Percentiles rank a stretch among this genome's conserved stretches.
Conservation (phyloP, 169 alveolate genomes). For the Toxoplasma gondii region DNA sequence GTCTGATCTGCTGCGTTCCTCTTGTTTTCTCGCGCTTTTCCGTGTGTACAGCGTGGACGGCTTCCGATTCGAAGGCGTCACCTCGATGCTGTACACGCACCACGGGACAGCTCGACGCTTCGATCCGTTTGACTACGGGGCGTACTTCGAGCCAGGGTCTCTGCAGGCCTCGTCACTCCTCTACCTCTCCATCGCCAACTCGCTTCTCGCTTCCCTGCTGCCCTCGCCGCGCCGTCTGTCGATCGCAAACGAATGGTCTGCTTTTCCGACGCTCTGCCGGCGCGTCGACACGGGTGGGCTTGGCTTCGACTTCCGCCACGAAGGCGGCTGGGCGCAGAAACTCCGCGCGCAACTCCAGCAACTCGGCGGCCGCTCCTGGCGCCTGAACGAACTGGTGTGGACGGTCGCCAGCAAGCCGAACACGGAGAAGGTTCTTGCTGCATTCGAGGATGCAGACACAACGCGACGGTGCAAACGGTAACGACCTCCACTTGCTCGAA, state of each 20-base stretch:
- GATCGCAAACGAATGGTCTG: slow-evolving; percentile 92
- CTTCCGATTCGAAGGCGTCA: slow-evolving; percentile 91
- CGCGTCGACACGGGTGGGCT: slow-evolving; percentile 91
- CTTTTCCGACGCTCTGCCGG: slow-evolving; percentile 90
- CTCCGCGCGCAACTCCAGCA: slow-evolving; percentile 63
- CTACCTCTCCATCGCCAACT: slow-evolving; percentile 90
- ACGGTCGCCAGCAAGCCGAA: slow-evolving; percentile 63
- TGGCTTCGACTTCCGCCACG: slow-evolving; percentile 91
- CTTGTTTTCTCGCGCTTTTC: background rate
- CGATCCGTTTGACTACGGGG: slow-evolving; percentile 82
- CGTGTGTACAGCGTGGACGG: slow-evolving; percentile 82
- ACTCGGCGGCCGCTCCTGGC: slow-evolving; percentile 63
- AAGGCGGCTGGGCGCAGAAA: slow-evolving; percentile 77
- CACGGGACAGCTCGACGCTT: slow-evolving; percentile 88
- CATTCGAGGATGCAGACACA: slow-evolving; percentile 68
- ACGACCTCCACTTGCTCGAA: too few species aligned
- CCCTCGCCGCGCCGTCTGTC: slow-evolving; percentile 84
- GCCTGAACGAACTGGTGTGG: slow-evolving; percentile 55
- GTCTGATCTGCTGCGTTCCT: background rate
- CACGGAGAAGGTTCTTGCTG: slow-evolving; percentile 58
- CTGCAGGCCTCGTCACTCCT: slow-evolving; percentile 83
- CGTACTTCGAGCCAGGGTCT: slow-evolving; percentile 81
- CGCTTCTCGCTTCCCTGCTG: slow-evolving; percentile 80
- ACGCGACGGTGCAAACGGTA: slow-evolving; percentile 63
- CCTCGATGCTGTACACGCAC: slow-evolving; percentile 91